Conservation (phyloP, 2,329 filamentous ascomycete species). For the Penicillium occitanis region DNA sequence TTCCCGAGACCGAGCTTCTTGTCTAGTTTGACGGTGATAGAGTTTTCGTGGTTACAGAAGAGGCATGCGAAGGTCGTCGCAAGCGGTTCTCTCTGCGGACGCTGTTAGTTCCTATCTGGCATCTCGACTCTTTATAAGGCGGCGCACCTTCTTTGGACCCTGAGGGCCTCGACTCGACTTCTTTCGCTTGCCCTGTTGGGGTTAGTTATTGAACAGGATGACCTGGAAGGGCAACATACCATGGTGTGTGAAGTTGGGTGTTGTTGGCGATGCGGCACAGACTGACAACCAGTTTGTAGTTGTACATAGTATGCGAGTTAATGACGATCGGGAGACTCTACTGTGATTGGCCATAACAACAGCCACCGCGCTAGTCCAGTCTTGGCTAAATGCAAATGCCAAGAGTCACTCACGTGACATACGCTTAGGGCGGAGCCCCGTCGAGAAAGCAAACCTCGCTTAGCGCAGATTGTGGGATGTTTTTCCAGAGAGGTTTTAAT, state of each 20-base stretch:
- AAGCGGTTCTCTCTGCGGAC: slow-evolving; percentile 46
- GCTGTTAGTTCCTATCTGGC: slow-evolving; percentile 19
- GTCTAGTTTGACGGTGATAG: slow-evolving; percentile 85
- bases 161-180: slow-evolving; percentile 76
- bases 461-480: slow-evolving; percentile 50
- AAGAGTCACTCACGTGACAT: slow-evolving; percentile 8
- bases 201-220: neutral
- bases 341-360: slow-evolving; percentile 1
- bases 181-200: slow-evolving; percentile 81
- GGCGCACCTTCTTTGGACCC: slow-evolving; percentile 74
- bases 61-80: slow-evolving; percentile 86
- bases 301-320: neutral
- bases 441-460: slow-evolving; percentile 36
- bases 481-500: slow-evolving; percentile 25
- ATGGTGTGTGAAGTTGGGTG: neutral
- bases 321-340: neutral
- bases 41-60: slow-evolving; percentile 97
- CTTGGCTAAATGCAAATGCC: neutral
- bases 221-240: neutral
- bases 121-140: neutral
- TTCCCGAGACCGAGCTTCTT: slow-evolving; percentile 87
- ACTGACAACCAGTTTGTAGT: neutral
- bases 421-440: slow-evolving; percentile 33
- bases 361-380: neutral
- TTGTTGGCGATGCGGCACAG: neutral